Base-by-base conservation (phyloP, 78 protist genomes). In the Dictyostelium intermedium region DNA sequence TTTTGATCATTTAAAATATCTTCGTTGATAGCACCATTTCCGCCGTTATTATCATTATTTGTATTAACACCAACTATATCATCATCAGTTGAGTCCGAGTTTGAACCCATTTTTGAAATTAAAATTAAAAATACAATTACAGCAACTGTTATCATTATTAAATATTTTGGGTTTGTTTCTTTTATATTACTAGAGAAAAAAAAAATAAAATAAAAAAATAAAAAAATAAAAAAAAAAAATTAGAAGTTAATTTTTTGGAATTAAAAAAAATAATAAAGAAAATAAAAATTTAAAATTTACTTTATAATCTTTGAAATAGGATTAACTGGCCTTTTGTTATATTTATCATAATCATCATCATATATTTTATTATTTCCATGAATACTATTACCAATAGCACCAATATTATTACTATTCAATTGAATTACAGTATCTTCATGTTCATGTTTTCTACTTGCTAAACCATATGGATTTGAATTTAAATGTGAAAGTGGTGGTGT, bases 401-500 rank as follows among this genome's bases (percentile, higher is more conserved):
- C 25, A 34, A 0, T 18, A 2, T 2, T 11, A 27, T 20, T 14
- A 34, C n/a, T 35, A 2, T 77, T 77, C n/a, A 77, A 77, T 77
- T 77, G 82, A 77, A 77, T 77, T 41, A 77, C 32, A n/a, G 82
- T 77, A 25, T 77, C 82, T 23, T 77, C 82, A 77, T 56, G 87
- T 20, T 76, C 82, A 39, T 60, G 87, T 34, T 89, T 89, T 63
- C 94, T 9, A 35, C 72, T 89, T 32, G 94, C 94, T 2, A 89
- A 14, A 13, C 94, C 87, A 69, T 80, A 89, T 8, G 87, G 87
- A 87, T 87, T 87, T 5, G 73, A 35, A 32, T 87, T 87, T 14
- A 87, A 72, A 87, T 87, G 93, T 39, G 84, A 10, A 6, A 87
- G 85, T 45, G 93, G 93, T 34, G 93, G 85, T 66, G 93, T 87